Base-by-base conservation (phyloP, 2,329 filamentous ascomycete genomes). In the Macroventuria anomochaeta region DNA sequence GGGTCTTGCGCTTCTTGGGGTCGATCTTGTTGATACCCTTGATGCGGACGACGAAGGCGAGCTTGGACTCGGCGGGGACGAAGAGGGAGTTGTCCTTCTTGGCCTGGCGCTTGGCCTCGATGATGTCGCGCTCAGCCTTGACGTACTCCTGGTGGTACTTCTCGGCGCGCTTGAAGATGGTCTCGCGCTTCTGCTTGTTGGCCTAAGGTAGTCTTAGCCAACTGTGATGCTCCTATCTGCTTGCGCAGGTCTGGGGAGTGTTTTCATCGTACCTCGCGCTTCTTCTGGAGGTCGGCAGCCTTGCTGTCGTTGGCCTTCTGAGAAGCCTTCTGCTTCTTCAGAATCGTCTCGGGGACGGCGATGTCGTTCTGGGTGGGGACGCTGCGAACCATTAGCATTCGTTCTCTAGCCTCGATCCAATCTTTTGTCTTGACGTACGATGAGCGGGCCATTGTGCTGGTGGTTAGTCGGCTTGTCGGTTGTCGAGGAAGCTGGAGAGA, bases 21-120 rank as follows among this genome's bases (percentile, higher is more conserved):
- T 96, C 88, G 76, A 99, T 97, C 91, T 99, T 99, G 91, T 97
- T 97, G 91, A 99, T 97, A 97, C 93, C 95, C 91, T 99, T 99
- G 88, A 99, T 99, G 81, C 95, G 93, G 83, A 97, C 83, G 75
- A 97, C 88, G 81, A 99, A 99, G 85, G 95, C 92, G 77, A 99
- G 85, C 84, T 96, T 97, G 80, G 91, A 83, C 88, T 99, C 92
- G 68, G 92, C 93, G 68, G 91, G 88, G 74, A 99, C 89, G 83
- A 93, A 95, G 88, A 93, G 96, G 76, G 87, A 90, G 81, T 93
- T 92, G 76, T 93, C 88, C 80, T 90, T 84, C 87, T 96, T 96
- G 79, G 92, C 90, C 68, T 91, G 81, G 72, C 95, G 93, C 77
- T 85, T 79, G 63, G 97, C 91, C 76, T 95, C 92, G 81, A 99